phyloP scores from a whole-genome alignment of 2,329 filamentous ascomycete genomes.

The Achaetomium macrosporum region DNA sequence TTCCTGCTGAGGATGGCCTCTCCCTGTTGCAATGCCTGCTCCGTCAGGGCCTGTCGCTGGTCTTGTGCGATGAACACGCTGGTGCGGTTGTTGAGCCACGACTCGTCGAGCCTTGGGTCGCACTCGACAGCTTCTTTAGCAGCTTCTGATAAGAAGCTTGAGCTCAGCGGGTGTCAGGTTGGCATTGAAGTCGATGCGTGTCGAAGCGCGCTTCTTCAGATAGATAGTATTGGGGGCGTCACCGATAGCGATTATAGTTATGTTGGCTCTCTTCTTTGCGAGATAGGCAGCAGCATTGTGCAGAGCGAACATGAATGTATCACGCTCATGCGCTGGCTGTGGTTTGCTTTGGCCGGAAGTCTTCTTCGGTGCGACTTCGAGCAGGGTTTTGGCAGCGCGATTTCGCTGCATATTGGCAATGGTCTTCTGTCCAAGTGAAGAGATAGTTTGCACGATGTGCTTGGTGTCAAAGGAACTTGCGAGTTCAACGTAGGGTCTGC shows the following conservation, averaged over 20 bases:
- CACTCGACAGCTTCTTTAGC: neutral
- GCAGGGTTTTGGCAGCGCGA: neutral
- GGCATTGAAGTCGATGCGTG: slow-evolving; percentile 1
- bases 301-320: neutral
- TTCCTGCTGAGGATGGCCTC: neutral
- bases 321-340: neutral
- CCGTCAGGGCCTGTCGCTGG: neutral
- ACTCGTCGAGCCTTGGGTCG: neutral
- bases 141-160: neutral
- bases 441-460: too few species aligned
- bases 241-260: slow-evolving; percentile 1
- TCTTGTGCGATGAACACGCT: neutral
- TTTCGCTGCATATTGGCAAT: too few species aligned
- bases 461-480: too few species aligned
- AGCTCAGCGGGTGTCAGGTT: neutral
- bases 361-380: neutral
- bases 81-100: slow-evolving; percentile 5
- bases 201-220: neutral
- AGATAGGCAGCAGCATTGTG: neutral
- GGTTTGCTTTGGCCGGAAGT: neutral
- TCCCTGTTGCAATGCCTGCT: neutral
- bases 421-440: too few species aligned
- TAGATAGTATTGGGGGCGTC: slow-evolving; percentile 3
- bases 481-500: too few species aligned
- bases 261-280: neutral